A percentile compares a stretch with the other conserved stretches of the same genome.
Evolutionary conservation across 2,329 filamentous ascomycete genomes (phyloP).

Genomic region (Helicocarpus griseus): DNA sequence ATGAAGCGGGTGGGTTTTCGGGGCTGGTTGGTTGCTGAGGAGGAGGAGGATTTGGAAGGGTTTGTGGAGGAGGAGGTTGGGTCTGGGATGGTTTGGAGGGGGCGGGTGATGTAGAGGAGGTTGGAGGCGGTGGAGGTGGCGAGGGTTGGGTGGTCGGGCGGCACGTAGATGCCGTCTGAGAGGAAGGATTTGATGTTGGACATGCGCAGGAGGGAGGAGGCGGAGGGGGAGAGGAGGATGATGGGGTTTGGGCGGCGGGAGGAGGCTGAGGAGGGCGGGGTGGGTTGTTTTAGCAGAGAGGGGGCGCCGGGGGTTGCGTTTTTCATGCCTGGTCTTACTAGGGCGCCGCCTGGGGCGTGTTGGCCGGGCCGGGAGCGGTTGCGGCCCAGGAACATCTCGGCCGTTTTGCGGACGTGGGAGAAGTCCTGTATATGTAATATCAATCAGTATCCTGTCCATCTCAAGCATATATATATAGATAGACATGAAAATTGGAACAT

Average conservation of each 20-base stretch:
- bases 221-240: constrained; percentile 91
- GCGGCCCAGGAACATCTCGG: constrained; percentile 61
- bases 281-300: constrained; percentile 31
- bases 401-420: constrained; percentile 80
- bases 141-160: constrained; percentile 55
- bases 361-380: constrained; percentile 32
- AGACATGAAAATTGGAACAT: constrained; percentile 21
- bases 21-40: constrained; percentile 23
- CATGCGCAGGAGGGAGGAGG: constrained; percentile 87
- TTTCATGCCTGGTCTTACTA: constrained; percentile 22
- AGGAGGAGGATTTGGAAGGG: not conserved
- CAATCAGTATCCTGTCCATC: constrained; percentile 6
- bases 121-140: constrained; percentile 58
- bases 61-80: constrained; percentile 12
- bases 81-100: constrained; percentile 49
- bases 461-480: not conserved
- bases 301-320: constrained; percentile 23
- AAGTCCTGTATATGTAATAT: constrained; percentile 59
- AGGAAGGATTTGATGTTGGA: constrained; percentile 94
- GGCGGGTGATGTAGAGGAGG: constrained; percentile 76
- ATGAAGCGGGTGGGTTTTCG: constrained; percentile 81
- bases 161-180: constrained; percentile 69
- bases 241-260: constrained; percentile 64
- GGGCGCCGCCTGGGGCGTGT: constrained; percentile 24
- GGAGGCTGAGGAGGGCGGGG: constrained; percentile 35